These are phyloP conservation scores for Adansonia madagascariensis DNA, from an alignment of 441 rosid genomes.

Conservation along the genomic window DNA sequence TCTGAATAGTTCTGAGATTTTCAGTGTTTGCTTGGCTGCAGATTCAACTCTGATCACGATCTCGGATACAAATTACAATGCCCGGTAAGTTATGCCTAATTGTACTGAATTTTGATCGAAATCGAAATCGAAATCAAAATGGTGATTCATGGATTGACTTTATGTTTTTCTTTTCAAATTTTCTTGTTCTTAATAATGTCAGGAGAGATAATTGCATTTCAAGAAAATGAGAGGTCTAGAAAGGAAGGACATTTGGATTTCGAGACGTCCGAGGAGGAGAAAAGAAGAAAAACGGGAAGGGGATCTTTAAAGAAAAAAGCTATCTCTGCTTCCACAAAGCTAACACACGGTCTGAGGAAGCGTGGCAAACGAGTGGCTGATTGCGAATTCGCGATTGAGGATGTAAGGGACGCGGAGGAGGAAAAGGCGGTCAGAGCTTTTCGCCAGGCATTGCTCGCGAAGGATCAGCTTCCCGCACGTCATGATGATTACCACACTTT, in stretches of 20 bases:
- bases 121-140: not conserved
- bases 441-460: constrained; percentile 62
- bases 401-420: constrained; percentile 78
- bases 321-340: constrained; percentile 69
- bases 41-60: constrained; percentile 26
- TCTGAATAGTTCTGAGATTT: constrained; percentile 27
- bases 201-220: constrained; percentile 49
- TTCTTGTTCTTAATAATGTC: constrained; percentile 6
- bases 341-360: constrained; percentile 71
- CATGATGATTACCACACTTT: constrained; percentile 89
- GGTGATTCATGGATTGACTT: not conserved
- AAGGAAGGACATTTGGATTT: constrained; percentile 40
- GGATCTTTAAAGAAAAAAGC: constrained; percentile 77
- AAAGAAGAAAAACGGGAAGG: constrained; percentile 45
- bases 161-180: not conserved
- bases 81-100: constrained; percentile 37
- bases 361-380: constrained; percentile 68
- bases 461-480: constrained; percentile 69
- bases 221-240: constrained; percentile 51
- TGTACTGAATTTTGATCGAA: constrained; percentile 12
- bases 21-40: constrained; percentile 23
- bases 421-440: constrained; percentile 68
- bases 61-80: constrained; percentile 35
- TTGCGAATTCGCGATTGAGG: constrained; percentile 62
- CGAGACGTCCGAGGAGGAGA: constrained; percentile 73